phyloP scores from a whole-genome alignment of 148 eudicot species.

The Rhododendron ovatum region DNA sequence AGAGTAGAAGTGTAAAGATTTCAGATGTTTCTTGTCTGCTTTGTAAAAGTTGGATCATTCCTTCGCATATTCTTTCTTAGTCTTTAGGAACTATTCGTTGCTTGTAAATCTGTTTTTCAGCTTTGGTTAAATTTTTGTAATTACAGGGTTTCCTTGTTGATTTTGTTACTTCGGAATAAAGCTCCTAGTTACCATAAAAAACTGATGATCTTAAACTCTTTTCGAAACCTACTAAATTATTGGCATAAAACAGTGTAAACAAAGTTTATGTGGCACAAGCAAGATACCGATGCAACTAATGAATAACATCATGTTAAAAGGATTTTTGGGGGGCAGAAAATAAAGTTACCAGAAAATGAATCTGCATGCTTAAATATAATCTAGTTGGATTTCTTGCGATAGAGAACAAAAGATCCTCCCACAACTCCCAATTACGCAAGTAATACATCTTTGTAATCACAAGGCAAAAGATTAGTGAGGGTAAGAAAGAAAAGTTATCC shows the following conservation, averaged over 20 bases:
- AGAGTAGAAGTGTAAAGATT: not conserved
- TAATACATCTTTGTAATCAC: not conserved
- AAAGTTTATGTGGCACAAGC: not conserved
- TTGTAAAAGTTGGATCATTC: not conserved
- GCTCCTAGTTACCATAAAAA: not conserved
- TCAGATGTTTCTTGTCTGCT: not conserved
- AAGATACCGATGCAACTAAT: not conserved
- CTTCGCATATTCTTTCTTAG: not conserved
- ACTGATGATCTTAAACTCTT: not conserved
- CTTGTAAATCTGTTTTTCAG: not conserved
- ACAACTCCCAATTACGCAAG: not conserved
- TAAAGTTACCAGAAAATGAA: not conserved
- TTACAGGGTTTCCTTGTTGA: not conserved
- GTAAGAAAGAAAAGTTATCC: not conserved
- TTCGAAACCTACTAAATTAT: not conserved
- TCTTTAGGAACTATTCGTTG: not conserved
- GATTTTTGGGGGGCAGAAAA: not conserved
- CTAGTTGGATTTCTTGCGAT: not conserved
- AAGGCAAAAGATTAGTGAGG: not conserved
- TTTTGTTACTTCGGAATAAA: not conserved
- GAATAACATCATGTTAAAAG: not conserved
- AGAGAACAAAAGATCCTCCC: not conserved
- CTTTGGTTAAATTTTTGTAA: not conserved
- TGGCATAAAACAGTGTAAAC: not conserved
- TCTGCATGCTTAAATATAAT: not conserved